These are phyloP conservation scores for Gastrolobium bilobum DNA, from an alignment of 306 rosid genomes.

Conservation along the genomic window DNA sequence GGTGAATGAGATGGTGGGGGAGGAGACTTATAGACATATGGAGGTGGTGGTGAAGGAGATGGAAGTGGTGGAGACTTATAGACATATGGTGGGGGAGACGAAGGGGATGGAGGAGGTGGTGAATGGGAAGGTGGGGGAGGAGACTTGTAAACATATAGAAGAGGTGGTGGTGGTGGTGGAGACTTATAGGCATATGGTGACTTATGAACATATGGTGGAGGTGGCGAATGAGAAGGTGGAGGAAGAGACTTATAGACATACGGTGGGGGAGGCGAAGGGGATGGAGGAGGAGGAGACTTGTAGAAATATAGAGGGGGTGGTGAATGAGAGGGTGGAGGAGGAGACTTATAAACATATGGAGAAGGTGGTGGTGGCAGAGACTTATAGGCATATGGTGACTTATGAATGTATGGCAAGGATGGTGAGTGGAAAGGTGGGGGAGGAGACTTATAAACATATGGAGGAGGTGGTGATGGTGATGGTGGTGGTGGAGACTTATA, in stretches of 20 bases:
- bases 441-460: too few species aligned
- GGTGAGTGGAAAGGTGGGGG: too few species aligned
- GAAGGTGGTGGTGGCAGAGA: too few species aligned
- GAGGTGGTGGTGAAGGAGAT: background rate
- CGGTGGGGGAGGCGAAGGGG: background rate
- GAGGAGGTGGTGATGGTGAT: too few species aligned
- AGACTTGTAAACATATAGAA: conserved; percentile 24
- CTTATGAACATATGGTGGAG: background rate
- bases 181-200: background rate
- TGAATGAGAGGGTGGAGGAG: too few species aligned
- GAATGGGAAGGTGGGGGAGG: conserved; percentile 35
- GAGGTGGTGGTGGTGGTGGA: conserved; percentile 20
- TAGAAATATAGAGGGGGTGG: background rate
- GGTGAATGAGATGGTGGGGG: conserved; percentile 9
- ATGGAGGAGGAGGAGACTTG: background rate
- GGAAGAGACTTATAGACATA: background rate
- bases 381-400: too few species aligned
- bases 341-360: too few species aligned
- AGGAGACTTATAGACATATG: conserved; percentile 34
- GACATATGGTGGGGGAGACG: background rate
- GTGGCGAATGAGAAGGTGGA: conserved; percentile 15
- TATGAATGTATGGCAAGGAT: too few species aligned
- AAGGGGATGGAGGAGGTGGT: conserved; percentile 25
- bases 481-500: too few species aligned
- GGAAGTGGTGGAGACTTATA: conserved; percentile 17